phyloP scores from a whole-genome alignment of 306 rosid species.

The Prunus fruticosa region DNA sequence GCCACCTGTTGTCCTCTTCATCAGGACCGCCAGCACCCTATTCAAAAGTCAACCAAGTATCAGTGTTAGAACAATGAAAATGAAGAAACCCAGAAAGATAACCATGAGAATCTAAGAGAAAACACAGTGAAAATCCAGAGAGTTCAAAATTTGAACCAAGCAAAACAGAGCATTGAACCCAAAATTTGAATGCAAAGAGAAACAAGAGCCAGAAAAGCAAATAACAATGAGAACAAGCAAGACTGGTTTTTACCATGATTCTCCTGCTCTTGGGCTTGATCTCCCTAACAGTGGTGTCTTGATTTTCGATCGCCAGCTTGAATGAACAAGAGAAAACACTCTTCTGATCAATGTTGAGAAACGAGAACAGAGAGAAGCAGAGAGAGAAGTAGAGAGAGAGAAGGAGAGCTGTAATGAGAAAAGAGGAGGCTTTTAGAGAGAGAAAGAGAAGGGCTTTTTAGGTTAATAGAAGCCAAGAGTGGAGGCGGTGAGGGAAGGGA shows the following conservation, averaged over 20 bases:
- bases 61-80: neutral
- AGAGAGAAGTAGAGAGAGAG: neutral
- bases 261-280: slow-evolving; percentile 89
- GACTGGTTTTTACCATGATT: slow-evolving; percentile 58
- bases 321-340: neutral
- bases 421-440: neutral
- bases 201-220: neutral
- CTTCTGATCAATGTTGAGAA: neutral
- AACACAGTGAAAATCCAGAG: slow-evolving; percentile 8
- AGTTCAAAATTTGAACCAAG: neutral
- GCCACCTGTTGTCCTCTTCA: slow-evolving; percentile 89
- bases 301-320: slow-evolving; percentile 89
- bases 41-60: slow-evolving; percentile 17
- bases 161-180: slow-evolving; percentile 14
- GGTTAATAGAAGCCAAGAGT: slow-evolving; percentile 27
- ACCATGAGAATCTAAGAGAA: neutral
- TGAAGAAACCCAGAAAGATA: neutral
- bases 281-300: slow-evolving; percentile 72
- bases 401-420: neutral
- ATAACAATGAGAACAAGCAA: neutral
- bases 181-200: slow-evolving; percentile 7
- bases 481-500: slow-evolving; percentile 51
- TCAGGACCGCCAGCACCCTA: slow-evolving; percentile 96
- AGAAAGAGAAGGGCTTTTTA: neutral
- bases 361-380: neutral